Evolutionary conservation across 306 rosid species (phyloP).

Genomic region (Spatholobus suberectus): DNA sequence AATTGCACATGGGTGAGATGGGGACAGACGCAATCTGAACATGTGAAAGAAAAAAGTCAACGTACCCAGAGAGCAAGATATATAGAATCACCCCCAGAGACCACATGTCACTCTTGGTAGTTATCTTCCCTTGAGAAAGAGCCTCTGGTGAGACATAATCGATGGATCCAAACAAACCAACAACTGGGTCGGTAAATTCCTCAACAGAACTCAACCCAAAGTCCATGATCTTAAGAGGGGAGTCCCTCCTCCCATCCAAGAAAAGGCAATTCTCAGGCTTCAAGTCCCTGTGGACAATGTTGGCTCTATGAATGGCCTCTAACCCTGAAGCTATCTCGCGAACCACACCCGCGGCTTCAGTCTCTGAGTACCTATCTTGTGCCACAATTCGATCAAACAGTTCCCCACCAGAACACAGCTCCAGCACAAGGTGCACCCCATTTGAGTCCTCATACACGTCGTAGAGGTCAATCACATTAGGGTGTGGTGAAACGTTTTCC

Average conservation of each 20-base stretch:
- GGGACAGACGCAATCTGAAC: background rate
- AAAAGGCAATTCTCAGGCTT: constrained; percentile 92
- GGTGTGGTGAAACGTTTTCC: constrained; percentile 84
- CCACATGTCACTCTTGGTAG: constrained; percentile 93
- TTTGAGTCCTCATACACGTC: constrained; percentile 81
- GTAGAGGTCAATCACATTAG: constrained; percentile 85
- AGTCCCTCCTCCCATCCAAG: constrained; percentile 55
- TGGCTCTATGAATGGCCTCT: constrained; percentile 64
- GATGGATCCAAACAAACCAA: constrained; percentile 95
- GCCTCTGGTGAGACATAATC: constrained; percentile 98
- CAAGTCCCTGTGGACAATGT: constrained; percentile 85
- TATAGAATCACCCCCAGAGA: constrained; percentile 87
- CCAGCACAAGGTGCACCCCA: constrained; percentile 86
- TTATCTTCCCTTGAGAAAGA: constrained; percentile 75
- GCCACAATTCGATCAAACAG: constrained; percentile 86
- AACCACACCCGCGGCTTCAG: constrained; percentile 71
- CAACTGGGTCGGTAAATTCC: constrained; percentile 88
- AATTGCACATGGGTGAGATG: background rate
- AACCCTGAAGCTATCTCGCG: constrained; percentile 77
- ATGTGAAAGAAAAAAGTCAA: constrained; percentile 31
- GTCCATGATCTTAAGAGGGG: constrained; percentile 91
- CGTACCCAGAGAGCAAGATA: constrained; percentile 88
- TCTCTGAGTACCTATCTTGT: constrained; percentile 67
- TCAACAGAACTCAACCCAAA: constrained; percentile 92
- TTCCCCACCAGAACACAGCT: constrained; percentile 90